These are phyloP conservation scores for Xylaria sp. DNA, from an alignment of 2,329 filamentous ascomycete genomes.

Conservation along the genomic window DNA sequence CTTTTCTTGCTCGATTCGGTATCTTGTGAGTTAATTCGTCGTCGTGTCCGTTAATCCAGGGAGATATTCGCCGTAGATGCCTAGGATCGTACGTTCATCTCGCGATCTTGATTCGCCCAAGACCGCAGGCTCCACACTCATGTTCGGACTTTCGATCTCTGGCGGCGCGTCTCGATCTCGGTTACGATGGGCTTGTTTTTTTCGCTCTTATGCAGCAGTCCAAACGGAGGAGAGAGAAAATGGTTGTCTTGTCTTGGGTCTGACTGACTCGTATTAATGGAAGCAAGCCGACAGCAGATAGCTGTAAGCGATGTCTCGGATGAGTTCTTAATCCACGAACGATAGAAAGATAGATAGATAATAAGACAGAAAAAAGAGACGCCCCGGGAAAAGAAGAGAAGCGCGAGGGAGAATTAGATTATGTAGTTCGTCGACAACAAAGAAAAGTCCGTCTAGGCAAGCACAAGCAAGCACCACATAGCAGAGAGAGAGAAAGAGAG, in stretches of 20 bases:
- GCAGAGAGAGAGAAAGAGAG: too few relatives aligned
- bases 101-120: constrained; percentile 6
- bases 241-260: too few relatives aligned
- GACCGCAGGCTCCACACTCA: constrained; percentile 8
- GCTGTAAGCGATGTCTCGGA: too few relatives aligned
- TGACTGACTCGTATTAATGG: not conserved
- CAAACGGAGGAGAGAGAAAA: not conserved
- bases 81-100: constrained; percentile 4
- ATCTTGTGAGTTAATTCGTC: not conserved
- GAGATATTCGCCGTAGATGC: not conserved
- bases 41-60: not conserved
- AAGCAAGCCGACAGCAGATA: not conserved
- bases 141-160: constrained; percentile 7
- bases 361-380: not conserved
- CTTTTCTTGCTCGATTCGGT: not conserved
- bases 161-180: not conserved
- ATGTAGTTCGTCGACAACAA: not conserved
- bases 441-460: not conserved
- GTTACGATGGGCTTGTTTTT: not conserved
- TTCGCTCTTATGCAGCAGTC: not conserved
- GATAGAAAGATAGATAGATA: not conserved
- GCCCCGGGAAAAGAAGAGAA: not conserved
- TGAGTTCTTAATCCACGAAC: too few relatives aligned
- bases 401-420: not conserved
- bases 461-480: not conserved